Conservation (phyloP, 2,329 filamentous ascomycete species). For the Pyrenophora seminiperda region DNA sequence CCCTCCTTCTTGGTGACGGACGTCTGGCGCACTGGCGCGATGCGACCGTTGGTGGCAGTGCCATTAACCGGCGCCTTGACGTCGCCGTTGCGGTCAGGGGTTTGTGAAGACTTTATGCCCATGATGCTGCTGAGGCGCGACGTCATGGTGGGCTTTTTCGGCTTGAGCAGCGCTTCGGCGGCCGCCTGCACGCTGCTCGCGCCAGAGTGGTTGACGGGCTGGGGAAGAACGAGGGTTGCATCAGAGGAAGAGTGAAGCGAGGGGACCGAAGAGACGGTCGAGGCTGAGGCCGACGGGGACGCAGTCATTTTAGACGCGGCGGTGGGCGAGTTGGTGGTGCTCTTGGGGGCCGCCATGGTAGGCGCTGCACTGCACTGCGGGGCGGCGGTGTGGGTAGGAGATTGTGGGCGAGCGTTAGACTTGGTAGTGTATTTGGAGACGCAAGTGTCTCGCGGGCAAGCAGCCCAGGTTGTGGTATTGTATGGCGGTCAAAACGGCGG, state of each 20-base stretch:
- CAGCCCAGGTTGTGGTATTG: constrained; percentile 45
- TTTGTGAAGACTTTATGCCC: constrained; percentile 36
- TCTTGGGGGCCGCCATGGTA: constrained; percentile 44
- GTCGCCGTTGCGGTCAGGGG: constrained; percentile 37
- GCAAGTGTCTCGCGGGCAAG: constrained; percentile 49
- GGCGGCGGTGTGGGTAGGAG: constrained; percentile 18
- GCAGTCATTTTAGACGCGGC: constrained; percentile 33
- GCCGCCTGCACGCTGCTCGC: constrained; percentile 38
- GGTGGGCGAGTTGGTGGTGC: constrained; percentile 33
- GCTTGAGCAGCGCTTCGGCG: constrained; percentile 42
- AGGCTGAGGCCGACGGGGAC: constrained; percentile 43
- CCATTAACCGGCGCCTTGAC: constrained; percentile 34
- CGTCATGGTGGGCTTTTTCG: constrained; percentile 51
- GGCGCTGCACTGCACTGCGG: constrained; percentile 16
- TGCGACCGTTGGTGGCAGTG: constrained; percentile 30
- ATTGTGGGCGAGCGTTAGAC: constrained; percentile 20
- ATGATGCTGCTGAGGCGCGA: constrained; percentile 52
- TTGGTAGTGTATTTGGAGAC: constrained; percentile 33
- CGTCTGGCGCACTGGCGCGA: constrained; percentile 36
- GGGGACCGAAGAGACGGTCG: constrained; percentile 46
- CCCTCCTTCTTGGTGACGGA: constrained; percentile 41
- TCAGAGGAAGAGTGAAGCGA: constrained; percentile 39
- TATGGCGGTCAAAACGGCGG: constrained; percentile 46
- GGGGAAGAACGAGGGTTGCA: constrained; percentile 32
- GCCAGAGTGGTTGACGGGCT: constrained; percentile 30